phyloP scores from a whole-genome alignment of 306 rosid species.

The Cucumis cinereus region DNA sequence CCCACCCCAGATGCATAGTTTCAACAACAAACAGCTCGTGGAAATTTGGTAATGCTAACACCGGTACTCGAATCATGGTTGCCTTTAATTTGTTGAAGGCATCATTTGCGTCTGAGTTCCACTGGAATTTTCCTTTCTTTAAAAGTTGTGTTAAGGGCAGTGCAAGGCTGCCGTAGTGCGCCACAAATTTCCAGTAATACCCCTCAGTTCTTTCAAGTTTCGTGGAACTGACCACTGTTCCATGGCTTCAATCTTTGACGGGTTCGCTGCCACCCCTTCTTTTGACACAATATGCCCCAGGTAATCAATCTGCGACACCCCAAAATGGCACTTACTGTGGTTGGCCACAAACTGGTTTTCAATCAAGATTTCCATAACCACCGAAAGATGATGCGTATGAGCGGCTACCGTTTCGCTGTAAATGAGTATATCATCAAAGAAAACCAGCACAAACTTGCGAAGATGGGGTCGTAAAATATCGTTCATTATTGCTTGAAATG shows the following conservation, averaged over 20 bases:
- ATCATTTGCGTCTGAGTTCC: fast-evolving
- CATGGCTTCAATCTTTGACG: not conserved
- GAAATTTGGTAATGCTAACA: not conserved
- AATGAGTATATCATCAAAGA: not conserved
- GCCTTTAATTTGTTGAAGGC: not conserved
- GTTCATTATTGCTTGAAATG: too few species aligned
- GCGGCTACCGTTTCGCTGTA: not conserved
- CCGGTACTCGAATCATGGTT: fast-evolving
- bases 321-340: not conserved
- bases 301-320: not conserved
- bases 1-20: not conserved
- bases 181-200: not conserved
- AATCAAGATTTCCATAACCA: not conserved
- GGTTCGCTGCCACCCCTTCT: not conserved
- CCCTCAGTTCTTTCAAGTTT: not conserved
- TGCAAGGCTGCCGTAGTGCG: fast-evolving
- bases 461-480: too few species aligned
- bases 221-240: not conserved
- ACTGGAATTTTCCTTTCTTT: not conserved
- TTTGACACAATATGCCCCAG: not conserved
- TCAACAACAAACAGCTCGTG: not conserved
- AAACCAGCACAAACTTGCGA: not conserved
- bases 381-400: too few species aligned
- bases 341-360: not conserved
- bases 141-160: not conserved